phyloP scores from a whole-genome alignment of 805 yeast genomes.

The Candida caryicola region DNA sequence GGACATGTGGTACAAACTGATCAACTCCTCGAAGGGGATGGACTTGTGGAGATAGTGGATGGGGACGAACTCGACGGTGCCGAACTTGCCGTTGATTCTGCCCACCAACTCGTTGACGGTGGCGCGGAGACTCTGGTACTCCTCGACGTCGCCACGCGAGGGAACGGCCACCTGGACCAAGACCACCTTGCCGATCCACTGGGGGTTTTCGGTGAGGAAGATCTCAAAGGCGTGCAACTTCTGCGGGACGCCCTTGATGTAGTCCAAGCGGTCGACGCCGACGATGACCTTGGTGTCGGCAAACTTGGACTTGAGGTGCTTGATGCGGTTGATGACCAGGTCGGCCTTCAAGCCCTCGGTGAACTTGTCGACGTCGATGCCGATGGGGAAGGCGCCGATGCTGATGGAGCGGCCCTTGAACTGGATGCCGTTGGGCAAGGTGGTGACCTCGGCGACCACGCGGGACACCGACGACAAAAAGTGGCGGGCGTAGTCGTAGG shows the following conservation, averaged over 20 bases:
- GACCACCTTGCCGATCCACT: conserved; percentile 96
- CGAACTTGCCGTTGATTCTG: conserved; percentile 91
- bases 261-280: conserved; percentile 95
- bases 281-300: conserved; percentile 85
- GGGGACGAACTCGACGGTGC: conserved; percentile 96
- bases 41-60: conserved; percentile 95
- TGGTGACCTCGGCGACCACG: conserved; percentile 67
- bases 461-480: conserved; percentile 86
- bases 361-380: conserved; percentile 93
- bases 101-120: conserved; percentile 96
- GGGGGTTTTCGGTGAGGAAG: conserved; percentile 88
- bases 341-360: conserved; percentile 68
- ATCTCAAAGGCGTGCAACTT: conserved; percentile 95
- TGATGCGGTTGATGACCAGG: conserved; percentile 63
- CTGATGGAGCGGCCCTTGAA: conserved; percentile 72
- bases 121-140: conserved; percentile 88
- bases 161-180: conserved; percentile 97
- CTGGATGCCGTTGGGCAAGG: conserved; percentile 88
- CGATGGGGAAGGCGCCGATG: conserved; percentile 98
- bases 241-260: conserved; percentile 97
- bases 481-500: conserved; percentile 98
- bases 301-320: conserved; percentile 55
- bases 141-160: conserved; percentile 96
- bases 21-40: conserved; percentile 85
- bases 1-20: conserved; percentile 77